Evolutionary conservation across 2,329 filamentous ascomycete species (phyloP).

Genomic region (Hymenoscyphus scutula): DNA sequence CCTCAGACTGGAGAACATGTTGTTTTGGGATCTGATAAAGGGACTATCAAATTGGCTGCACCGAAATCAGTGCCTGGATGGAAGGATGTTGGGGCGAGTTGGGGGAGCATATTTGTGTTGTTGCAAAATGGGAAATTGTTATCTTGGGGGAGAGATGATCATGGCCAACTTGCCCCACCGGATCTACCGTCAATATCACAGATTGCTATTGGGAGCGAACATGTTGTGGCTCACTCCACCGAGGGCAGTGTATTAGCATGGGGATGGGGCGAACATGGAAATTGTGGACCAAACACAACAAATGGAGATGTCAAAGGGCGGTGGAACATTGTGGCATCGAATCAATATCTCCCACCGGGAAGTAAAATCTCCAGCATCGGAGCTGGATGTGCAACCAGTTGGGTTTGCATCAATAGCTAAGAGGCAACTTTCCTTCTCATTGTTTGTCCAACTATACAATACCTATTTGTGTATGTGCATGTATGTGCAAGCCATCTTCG

Average conservation of each 20-base stretch:
- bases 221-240: constrained; percentile 70
- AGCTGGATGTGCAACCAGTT: constrained; percentile 90
- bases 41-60: constrained; percentile 58
- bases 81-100: constrained; percentile 72
- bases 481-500: background rate
- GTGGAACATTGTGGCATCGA: constrained; percentile 65
- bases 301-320: constrained; percentile 66
- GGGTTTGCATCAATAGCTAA: constrained; percentile 57
- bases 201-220: constrained; percentile 87
- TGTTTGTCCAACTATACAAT: background rate
- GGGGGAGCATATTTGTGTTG: constrained; percentile 77
- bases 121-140: constrained; percentile 56
- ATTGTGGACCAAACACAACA: constrained; percentile 72
- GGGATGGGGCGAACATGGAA: constrained; percentile 98
- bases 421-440: background rate
- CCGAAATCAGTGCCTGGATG: constrained; percentile 55
- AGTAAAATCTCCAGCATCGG: constrained; percentile 61
- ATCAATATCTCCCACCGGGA: constrained; percentile 50
- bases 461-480: no score
- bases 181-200: constrained; percentile 56
- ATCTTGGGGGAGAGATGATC: constrained; percentile 82
- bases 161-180: constrained; percentile 71
- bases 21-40: constrained; percentile 75
- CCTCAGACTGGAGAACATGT: constrained; percentile 55
- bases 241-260: constrained; percentile 72